Evolutionary conservation across 2,329 filamentous ascomycete genomes (phyloP), one percentile per base, ranked within the genome.

Genomic region (Zasmidium angulare): DNA sequence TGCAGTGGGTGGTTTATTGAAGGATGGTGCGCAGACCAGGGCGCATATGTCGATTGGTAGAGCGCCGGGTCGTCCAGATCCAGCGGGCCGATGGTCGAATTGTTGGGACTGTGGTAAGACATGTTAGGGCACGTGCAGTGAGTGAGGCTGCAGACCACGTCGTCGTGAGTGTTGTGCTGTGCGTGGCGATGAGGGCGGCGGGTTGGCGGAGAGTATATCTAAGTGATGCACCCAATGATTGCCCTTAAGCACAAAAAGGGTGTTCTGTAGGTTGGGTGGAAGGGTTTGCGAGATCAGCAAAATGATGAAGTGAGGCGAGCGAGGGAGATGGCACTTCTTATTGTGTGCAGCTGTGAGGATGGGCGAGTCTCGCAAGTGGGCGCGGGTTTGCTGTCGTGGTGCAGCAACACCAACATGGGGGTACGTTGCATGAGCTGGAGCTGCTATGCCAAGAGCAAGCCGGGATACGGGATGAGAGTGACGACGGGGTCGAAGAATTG

Each of bases 11-110:
- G 52, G 20, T 55, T 7, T 43, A 48, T 51, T 50, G 55, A 26
- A n/a, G n/a, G n/a, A 6, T 43, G 50, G 20, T 2, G 47, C 54
- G 60, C 20, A 22, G 58, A 22, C 49, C 51, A 49, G 21, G 50
- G n/a, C 22, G 61, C 36, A 31, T 59, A 6, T 10, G 29, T 23
- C 40, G 47, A 12, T 12, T 36, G 51, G 58, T 56, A 61, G 53
- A 59, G 29, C 11, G 46, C 31, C 14, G 50, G 31, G n/a, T 60
- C 29, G 46, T 56, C 58, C 46, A 61, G 52, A 19, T 61, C 31
- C 47, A 55, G 57, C 20, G 52, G 31, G 47, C 17, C 46, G 36
- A 47, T 31, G 36, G 53, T 50, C 31, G 52, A 11, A 24, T 55
- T 22, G 48, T 36, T 43, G 21, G 58, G 26, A 23, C 53, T 60